Percentiles rank a stretch among this genome's conserved stretches.
These are phyloP conservation scores for Borealophlyctis nickersoniae DNA, from an alignment of 192 early-diverging fungal species.

Conservation along the genomic window DNA sequence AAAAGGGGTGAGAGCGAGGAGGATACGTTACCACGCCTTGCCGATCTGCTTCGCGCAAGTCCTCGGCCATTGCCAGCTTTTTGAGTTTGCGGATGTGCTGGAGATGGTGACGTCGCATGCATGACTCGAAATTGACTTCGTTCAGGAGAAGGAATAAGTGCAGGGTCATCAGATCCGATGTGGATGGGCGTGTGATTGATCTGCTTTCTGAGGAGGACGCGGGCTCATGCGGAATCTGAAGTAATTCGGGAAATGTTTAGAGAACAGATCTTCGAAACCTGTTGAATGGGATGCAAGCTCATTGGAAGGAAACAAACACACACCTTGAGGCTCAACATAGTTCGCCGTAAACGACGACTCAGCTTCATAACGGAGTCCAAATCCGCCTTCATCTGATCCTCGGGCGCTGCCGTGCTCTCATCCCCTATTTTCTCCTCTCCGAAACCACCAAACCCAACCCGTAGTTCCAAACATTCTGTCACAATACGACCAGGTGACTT, in stretches of 20 bases:
- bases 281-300: too few species aligned
- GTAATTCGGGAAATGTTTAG: too few species aligned
- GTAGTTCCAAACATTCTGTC: constrained; percentile 13
- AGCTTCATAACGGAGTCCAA: constrained; percentile 15
- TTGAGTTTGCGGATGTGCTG: constrained; percentile 32
- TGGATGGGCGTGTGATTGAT: background rate
- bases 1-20: background rate
- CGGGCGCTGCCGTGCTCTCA: background rate
- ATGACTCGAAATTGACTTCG: constrained; percentile 35
- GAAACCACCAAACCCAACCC: background rate
- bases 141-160: constrained; percentile 31
- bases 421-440: background rate
- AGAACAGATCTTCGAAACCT: too few species aligned
- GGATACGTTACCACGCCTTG: constrained; percentile 12
- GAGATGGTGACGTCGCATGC: constrained; percentile 32
- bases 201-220: background rate
- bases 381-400: background rate
- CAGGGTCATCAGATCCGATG: constrained; percentile 18
- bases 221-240: too few species aligned
- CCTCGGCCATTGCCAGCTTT: constrained; percentile 24
- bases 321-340: constrained; percentile 13
- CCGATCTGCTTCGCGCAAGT: constrained; percentile 20
- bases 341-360: constrained; percentile 12
- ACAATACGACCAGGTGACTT: constrained; percentile 15
- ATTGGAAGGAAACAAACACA: too few species aligned